Percentiles rank a stretch among this genome's conserved stretches.
phyloP scores from a whole-genome alignment of 176 grass and related monocot genomes.

The Musa acuminata region DNA sequence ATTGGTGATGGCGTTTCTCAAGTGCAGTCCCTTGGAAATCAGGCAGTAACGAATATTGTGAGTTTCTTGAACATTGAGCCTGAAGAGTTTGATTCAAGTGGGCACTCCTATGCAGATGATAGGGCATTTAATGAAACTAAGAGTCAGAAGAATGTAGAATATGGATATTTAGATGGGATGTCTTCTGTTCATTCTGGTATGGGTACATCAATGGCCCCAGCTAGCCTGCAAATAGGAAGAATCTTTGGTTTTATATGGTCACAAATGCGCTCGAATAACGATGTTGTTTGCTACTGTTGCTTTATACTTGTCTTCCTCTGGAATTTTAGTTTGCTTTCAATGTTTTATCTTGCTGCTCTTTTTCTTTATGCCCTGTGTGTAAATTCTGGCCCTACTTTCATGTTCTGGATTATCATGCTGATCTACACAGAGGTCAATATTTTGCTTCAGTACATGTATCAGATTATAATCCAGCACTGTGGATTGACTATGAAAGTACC shows the following conservation, averaged over 20 bases:
- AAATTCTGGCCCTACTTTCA: slow-evolving; percentile 82
- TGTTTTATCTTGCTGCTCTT: slow-evolving; percentile 90
- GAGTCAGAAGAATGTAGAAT: slow-evolving; percentile 36
- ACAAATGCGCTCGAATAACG: slow-evolving; percentile 92
- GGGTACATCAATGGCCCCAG: slow-evolving; percentile 23
- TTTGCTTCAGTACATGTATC: slow-evolving; percentile 85
- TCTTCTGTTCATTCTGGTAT: slow-evolving; percentile 48
- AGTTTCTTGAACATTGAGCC: slow-evolving; percentile 92
- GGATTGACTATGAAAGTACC: slow-evolving; percentile 63
- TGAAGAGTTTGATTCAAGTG: slow-evolving; percentile 47
- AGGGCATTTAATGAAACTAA: slow-evolving; percentile 34
- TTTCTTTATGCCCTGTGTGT: slow-evolving; percentile 96
- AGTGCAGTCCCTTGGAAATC: slow-evolving; percentile 90
- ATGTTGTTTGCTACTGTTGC: slow-evolving; percentile 96
- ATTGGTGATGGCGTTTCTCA: slow-evolving; percentile 97
- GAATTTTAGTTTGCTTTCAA: slow-evolving; percentile 97
- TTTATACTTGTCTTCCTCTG: slow-evolving; percentile 87
- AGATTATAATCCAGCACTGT: slow-evolving; percentile 99
- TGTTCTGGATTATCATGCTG: slow-evolving; percentile 93
- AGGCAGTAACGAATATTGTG: slow-evolving; percentile 97
- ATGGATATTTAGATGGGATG: slow-evolving; percentile 43
- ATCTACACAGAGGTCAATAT: slow-evolving; percentile 96
- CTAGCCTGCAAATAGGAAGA: slow-evolving; percentile 62
- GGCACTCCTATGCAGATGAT: slow-evolving; percentile 30
- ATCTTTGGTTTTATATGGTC: slow-evolving; percentile 85